Percentiles rank a stretch among this genome's conserved stretches.
phyloP scores from a whole-genome alignment of 2,329 filamentous ascomycete genomes.

The Aspergillus persii region DNA sequence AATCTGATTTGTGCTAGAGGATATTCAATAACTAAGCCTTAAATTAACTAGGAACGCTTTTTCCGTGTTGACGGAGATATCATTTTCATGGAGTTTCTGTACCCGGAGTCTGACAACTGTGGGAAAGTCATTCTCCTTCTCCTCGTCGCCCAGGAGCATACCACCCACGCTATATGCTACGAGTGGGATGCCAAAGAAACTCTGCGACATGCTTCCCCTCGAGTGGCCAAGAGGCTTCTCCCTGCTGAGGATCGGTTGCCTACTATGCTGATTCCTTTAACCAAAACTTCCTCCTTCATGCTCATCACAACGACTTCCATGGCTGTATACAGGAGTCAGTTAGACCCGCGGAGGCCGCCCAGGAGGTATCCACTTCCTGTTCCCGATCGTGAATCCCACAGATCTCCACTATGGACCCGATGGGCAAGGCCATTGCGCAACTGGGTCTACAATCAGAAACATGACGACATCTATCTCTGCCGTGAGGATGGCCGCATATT shows the following conservation, averaged over 20 bases:
- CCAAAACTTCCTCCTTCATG: constrained; percentile 68
- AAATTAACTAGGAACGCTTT: constrained; percentile 42
- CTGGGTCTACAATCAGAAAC: constrained; percentile 58
- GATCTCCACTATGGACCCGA: constrained; percentile 68
- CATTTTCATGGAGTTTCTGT: constrained; percentile 81
- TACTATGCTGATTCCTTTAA: constrained; percentile 69
- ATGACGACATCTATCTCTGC: constrained; percentile 80
- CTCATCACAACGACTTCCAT: constrained; percentile 63
- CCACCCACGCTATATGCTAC: constrained; percentile 50
- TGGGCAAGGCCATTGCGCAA: constrained; percentile 78
- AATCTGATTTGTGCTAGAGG: neutral
- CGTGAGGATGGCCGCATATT: constrained; percentile 82
- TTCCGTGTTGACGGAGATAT: constrained; percentile 68
- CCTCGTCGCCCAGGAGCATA: constrained; percentile 47
- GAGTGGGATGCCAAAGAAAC: constrained; percentile 51
- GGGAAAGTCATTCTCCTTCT: constrained; percentile 75
- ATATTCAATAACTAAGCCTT: neutral
- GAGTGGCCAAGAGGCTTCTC: constrained; percentile 28
- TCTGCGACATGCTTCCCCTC: constrained; percentile 27
- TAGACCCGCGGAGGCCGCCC: constrained; percentile 25
- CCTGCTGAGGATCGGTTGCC: constrained; percentile 55
- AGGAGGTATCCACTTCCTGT: constrained; percentile 31
- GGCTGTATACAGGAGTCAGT: constrained; percentile 45
- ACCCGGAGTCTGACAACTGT: constrained; percentile 64
- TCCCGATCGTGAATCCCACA: constrained; percentile 23